phyloP scores from a whole-genome alignment of 2,329 filamentous ascomycete genomes.

The Sphaerulina vaccinii region DNA sequence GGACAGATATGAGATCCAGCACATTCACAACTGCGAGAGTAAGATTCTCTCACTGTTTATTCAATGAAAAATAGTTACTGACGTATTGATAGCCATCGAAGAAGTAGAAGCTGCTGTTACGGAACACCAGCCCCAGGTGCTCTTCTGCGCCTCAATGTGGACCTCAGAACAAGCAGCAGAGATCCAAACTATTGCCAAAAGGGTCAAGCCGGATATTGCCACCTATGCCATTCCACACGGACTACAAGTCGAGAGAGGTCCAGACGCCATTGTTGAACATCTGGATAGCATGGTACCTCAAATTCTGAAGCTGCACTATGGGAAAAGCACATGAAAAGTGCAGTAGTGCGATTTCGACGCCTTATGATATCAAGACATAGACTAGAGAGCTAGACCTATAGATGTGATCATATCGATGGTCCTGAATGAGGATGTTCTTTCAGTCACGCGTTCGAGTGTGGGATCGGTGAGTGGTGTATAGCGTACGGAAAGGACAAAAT shows the following conservation, averaged over 20 bases:
- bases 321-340: not conserved
- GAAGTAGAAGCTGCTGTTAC: conserved; percentile 55
- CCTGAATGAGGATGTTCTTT: too few species aligned
- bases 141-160: conserved; percentile 63
- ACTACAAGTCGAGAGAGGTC: conserved; percentile 53
- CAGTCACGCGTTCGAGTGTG: too few species aligned
- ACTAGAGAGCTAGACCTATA: too few species aligned
- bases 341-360: too few species aligned
- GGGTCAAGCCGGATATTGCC: conserved; percentile 49
- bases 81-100: conserved; percentile 15
- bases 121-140: conserved; percentile 50
- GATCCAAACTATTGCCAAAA: conserved; percentile 48
- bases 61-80: not conserved
- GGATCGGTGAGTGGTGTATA: too few species aligned
- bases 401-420: too few species aligned
- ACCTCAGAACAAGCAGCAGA: conserved; percentile 49
- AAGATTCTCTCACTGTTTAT: conserved; percentile 24
- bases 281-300: conserved; percentile 35
- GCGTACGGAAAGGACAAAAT: too few species aligned
- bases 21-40: conserved; percentile 64
- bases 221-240: conserved; percentile 56
- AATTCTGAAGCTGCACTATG: conserved; percentile 18
- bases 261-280: conserved; percentile 57
- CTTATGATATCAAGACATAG: too few species aligned
- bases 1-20: conserved; percentile 62